phyloP scores from a whole-genome alignment of 2,329 filamentous ascomycete species.

The Colletotrichum simmondsii region DNA sequence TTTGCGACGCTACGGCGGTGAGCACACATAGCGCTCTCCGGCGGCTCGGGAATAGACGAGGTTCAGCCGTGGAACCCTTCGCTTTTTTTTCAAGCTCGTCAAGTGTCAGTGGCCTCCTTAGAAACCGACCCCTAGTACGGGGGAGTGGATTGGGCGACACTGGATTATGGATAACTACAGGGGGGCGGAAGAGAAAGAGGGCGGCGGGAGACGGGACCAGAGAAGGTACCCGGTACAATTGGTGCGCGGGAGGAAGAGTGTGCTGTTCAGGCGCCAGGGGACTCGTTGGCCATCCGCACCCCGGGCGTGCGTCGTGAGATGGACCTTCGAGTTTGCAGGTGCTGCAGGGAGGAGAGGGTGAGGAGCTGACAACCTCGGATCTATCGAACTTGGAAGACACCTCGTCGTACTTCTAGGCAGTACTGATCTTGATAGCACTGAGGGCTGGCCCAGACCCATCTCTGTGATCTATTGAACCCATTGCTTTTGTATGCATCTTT shows the following conservation, averaged over 20 bases:
- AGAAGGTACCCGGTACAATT: not conserved
- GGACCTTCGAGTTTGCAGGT: not conserved
- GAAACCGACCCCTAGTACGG: conserved; percentile 7
- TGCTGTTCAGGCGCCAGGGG: conserved; percentile 19
- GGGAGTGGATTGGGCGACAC: conserved; percentile 25
- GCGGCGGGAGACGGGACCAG: not conserved
- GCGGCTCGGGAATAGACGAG: conserved; percentile 34
- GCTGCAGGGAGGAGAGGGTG: not conserved
- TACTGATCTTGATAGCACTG: not conserved
- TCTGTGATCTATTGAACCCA: not conserved
- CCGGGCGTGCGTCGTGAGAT: conserved; percentile 12
- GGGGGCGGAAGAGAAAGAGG: conserved; percentile 18
- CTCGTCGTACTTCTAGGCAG: not conserved
- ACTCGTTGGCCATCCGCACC: conserved; percentile 12
- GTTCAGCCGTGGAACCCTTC: conserved; percentile 26
- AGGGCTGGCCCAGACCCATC: not conserved
- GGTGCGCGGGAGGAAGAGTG: not conserved
- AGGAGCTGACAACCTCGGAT: not conserved
- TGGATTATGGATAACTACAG: conserved; percentile 33
- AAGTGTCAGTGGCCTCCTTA: not conserved
- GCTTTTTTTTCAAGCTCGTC: not conserved
- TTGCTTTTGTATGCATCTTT: not conserved
- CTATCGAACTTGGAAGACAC: not conserved
- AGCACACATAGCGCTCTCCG: conserved; percentile 19
- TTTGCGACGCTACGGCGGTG: conserved; percentile 25